A percentile compares a stretch with the other conserved stretches of the same genome.
Conservation (phyloP, 257 asterid genomes). For the Anisodus tanguticus region DNA sequence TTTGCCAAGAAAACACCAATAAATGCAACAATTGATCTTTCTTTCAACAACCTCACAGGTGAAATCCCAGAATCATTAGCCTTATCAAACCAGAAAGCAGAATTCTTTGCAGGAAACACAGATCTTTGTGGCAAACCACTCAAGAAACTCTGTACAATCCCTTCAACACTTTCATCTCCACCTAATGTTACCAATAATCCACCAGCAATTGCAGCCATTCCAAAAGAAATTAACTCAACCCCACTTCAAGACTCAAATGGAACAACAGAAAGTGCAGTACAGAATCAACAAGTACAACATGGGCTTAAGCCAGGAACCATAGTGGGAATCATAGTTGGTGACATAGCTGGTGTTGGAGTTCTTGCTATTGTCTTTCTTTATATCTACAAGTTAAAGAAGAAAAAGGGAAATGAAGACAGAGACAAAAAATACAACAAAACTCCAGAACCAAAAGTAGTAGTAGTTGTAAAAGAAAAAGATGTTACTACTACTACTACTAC, state of each 20-base stretch:
- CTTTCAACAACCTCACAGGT: slow-evolving; percentile 81
- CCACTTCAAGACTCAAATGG: slow-evolving; percentile 45
- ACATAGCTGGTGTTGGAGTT: slow-evolving; percentile 71
- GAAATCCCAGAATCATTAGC: slow-evolving; percentile 62
- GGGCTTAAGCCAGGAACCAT: slow-evolving; percentile 64
- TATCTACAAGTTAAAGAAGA: slow-evolving; percentile 53
- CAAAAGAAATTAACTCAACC: slow-evolving; percentile 52
- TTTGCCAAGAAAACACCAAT: slow-evolving; percentile 68
- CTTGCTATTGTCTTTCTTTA: slow-evolving; percentile 62
- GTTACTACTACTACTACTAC: slow-evolving; percentile 2
- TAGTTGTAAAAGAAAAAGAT: slow-evolving; percentile 38
- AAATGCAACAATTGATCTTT: slow-evolving; percentile 66
- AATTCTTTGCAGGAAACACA: slow-evolving; percentile 64
- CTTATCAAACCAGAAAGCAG: slow-evolving; percentile 65
- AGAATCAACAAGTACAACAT: slow-evolving; percentile 40
- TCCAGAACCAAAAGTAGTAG: slow-evolving; percentile 35
- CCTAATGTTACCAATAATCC: slow-evolving; percentile 54
- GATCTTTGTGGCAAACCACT: slow-evolving; percentile 82
- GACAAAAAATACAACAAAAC: slow-evolving; percentile 45
- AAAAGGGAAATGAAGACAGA: slow-evolving; percentile 30
- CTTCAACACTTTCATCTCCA: slow-evolving; percentile 71
- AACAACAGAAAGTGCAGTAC: slow-evolving; percentile 37
- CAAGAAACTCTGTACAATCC: slow-evolving; percentile 63
- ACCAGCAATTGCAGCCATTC: slow-evolving; percentile 92
- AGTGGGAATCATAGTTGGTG: slow-evolving; percentile 67